These are phyloP conservation scores for Xylaria cubensis DNA, from an alignment of 495 filamentous ascomycete species.

Conservation along the genomic window DNA sequence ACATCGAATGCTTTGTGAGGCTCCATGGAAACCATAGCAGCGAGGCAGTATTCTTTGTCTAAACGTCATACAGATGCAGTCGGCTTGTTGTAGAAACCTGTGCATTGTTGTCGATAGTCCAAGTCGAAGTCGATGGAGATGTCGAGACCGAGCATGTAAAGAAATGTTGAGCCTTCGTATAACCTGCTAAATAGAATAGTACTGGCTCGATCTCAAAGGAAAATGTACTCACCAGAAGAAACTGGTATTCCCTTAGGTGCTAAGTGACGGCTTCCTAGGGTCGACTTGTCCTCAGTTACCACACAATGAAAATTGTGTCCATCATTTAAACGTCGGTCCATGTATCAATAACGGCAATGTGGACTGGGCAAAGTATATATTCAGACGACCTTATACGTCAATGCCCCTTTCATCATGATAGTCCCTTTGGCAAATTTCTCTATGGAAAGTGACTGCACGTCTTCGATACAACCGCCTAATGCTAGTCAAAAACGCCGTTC, in stretches of 20 bases:
- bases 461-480: slow-evolving; percentile 37
- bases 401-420: slow-evolving; percentile 32
- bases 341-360: slow-evolving; percentile 6
- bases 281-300: background rate
- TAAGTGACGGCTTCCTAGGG: background rate
- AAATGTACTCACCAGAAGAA: slow-evolving; percentile 9
- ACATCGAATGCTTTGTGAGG: slow-evolving; percentile 8
- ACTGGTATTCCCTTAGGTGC: background rate
- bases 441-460: slow-evolving; percentile 40
- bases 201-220: background rate
- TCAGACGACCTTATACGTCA: slow-evolving; percentile 39
- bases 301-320: background rate
- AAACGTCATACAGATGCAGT: background rate
- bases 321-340: background rate
- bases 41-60: slow-evolving; percentile 15
- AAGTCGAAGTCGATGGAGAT: background rate
- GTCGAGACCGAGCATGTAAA: background rate
- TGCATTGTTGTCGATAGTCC: background rate
- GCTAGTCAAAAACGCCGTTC: slow-evolving; percentile 23
- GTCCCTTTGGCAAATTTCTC: slow-evolving; percentile 37
- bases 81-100: background rate
- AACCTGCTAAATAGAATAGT: slow-evolving; percentile 8
- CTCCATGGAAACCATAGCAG: background rate
- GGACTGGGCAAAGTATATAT: slow-evolving; percentile 35
- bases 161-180: background rate